These are phyloP conservation scores for Geotrichum candidum DNA, from an alignment of 1,139 yeast species.

Conservation along the genomic window DNA sequence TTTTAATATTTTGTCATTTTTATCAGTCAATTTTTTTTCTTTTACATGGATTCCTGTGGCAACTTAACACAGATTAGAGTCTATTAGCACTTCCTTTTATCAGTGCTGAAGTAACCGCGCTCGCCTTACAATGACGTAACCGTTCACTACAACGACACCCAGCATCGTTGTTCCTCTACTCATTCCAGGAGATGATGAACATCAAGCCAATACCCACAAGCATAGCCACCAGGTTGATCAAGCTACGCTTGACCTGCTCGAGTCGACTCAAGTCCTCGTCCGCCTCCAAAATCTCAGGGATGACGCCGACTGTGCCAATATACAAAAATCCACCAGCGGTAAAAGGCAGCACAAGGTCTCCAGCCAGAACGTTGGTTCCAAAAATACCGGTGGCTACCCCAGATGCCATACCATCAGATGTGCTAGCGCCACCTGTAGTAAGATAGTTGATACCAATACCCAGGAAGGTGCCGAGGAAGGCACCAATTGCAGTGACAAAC, in stretches of 20 bases:
- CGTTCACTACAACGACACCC: not conserved
- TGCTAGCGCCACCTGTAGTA: slow-evolving; percentile 24
- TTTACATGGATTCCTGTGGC: not conserved
- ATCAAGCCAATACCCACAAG: slow-evolving; percentile 46
- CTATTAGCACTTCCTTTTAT: not conserved
- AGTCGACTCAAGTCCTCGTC: slow-evolving; percentile 34
- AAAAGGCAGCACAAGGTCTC: slow-evolving; percentile 56
- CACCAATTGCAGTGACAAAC: slow-evolving; percentile 56
- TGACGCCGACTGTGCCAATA: slow-evolving; percentile 59
- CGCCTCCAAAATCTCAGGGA: slow-evolving; percentile 53
- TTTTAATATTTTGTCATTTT: not conserved
- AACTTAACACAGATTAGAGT: not conserved
- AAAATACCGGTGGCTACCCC: slow-evolving; percentile 37
- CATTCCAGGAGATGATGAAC: slow-evolving; percentile 49
- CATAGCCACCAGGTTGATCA: slow-evolving; percentile 42
- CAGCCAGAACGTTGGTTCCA: slow-evolving; percentile 45
- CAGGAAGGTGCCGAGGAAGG: slow-evolving; percentile 54
- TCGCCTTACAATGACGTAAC: not conserved
- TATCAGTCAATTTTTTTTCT: not conserved
- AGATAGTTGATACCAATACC: slow-evolving; percentile 48
- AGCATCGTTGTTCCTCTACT: slow-evolving; percentile 24
- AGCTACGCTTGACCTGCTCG: slow-evolving; percentile 36
- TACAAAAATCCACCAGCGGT: slow-evolving; percentile 67
- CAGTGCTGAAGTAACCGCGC: not conserved
- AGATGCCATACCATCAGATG: slow-evolving; percentile 7